Evolutionary conservation across 73 alveolate species (phyloP).

Genomic region (Paramecium tetraurelia): DNA sequence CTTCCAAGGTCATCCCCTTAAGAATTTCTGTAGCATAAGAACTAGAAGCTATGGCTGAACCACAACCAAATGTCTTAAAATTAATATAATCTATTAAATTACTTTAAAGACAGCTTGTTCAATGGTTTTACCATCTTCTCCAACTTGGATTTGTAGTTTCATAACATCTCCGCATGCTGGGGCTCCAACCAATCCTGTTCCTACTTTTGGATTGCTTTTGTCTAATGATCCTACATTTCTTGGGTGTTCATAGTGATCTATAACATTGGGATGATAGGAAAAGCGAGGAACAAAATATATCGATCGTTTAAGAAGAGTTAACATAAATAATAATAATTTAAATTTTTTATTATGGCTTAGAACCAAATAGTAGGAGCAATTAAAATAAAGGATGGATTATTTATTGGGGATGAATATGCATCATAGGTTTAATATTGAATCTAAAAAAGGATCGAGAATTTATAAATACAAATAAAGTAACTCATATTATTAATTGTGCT

Average conservation of each 20-base stretch:
- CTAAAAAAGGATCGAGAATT: conserved; percentile 86
- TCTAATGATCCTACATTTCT: conserved; percentile 90
- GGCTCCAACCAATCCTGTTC: conserved; percentile 97
- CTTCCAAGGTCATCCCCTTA: conserved; percentile 83
- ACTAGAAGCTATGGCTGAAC: conserved; percentile 93
- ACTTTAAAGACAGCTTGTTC: conserved; percentile 90
- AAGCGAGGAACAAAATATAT: not conserved
- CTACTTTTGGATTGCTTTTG: conserved; percentile 78
- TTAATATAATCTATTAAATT: not conserved
- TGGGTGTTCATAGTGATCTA: conserved; percentile 89
- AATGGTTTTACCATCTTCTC: conserved; percentile 83
- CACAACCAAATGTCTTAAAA: conserved; percentile 91
- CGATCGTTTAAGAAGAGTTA: conserved; percentile 8
- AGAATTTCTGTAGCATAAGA: conserved; percentile 90
- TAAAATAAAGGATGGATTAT: conserved; percentile 84
- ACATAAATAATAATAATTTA: conserved; percentile 11
- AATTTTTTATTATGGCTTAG: conserved; percentile 45
- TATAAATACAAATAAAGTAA: conserved; percentile 93
- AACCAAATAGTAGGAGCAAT: conserved; percentile 84
- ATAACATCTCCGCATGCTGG: conserved; percentile 98
- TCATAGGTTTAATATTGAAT: conserved; percentile 67
- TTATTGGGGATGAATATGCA: conserved; percentile 88
- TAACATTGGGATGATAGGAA: conserved; percentile 80
- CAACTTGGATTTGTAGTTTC: conserved; percentile 88
- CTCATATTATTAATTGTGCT: conserved; percentile 95